Conservation (phyloP, 2,329 filamentous ascomycete genomes). For the Apiospora pterosperma region DNA sequence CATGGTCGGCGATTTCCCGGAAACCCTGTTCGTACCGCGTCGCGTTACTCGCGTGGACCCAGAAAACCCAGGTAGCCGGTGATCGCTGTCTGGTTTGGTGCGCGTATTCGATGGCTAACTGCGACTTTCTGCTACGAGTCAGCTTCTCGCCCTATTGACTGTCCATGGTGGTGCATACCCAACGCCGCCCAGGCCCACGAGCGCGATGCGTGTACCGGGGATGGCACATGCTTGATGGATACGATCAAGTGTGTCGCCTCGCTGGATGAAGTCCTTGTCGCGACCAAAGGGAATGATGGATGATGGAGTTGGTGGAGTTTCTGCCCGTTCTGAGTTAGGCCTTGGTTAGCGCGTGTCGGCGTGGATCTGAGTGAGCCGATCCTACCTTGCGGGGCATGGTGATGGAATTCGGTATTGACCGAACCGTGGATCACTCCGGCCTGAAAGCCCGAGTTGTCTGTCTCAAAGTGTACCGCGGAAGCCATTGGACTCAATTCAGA, state of each 20-base stretch:
- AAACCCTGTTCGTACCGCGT: conserved; percentile 21
- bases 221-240: neutral
- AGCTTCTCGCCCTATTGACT: neutral
- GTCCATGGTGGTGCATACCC: neutral
- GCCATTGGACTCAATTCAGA: too few species aligned
- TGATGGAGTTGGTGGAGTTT: conserved; percentile 3
- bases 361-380: neutral
- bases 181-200: conserved; percentile 4
- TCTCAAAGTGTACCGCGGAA: neutral
- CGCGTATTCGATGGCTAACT: conserved; percentile 11
- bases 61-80: conserved; percentile 24
- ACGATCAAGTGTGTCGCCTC: neutral
- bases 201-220: neutral
- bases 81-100: conserved; percentile 5
- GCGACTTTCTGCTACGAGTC: conserved; percentile 1
- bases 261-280: conserved; percentile 6
- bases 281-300: conserved; percentile 7
- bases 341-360: neutral
- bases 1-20: conserved; percentile 25
- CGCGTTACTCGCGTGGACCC: conserved; percentile 24
- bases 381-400: neutral
- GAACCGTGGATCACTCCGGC: neutral
- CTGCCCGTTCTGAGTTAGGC: neutral
- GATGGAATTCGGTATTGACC: neutral
- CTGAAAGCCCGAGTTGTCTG: neutral